These are phyloP conservation scores for Rhododendron williamsianum DNA, from an alignment of 148 eudicot species.

Conservation along the genomic window DNA sequence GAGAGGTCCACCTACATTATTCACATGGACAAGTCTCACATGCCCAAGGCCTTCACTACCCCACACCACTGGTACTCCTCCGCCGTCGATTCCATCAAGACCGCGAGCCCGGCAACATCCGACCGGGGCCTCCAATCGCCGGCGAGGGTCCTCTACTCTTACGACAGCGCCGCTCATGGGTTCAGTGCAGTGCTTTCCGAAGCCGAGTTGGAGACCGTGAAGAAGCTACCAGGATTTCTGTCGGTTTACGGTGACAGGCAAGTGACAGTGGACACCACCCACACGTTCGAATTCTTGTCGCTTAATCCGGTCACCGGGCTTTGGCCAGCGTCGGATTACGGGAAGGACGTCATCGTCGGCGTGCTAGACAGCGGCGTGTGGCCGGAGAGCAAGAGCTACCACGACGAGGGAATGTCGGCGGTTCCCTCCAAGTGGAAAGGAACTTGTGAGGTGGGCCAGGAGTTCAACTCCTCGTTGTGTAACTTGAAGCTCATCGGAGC, in stretches of 20 bases:
- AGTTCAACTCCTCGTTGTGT: constrained; percentile 42
- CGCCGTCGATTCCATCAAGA: constrained; percentile 26
- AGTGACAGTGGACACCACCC: constrained; percentile 49
- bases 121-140: not conserved
- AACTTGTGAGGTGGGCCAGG: constrained; percentile 36
- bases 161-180: constrained; percentile 41
- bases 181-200: constrained; percentile 39
- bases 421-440: constrained; percentile 52
- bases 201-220: constrained; percentile 25
- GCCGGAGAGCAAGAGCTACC: constrained; percentile 61
- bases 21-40: constrained; percentile 39
- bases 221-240: constrained; percentile 34
- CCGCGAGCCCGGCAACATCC: not conserved
- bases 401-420: constrained; percentile 38
- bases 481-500: constrained; percentile 58
- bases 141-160: constrained; percentile 28
- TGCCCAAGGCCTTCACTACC: constrained; percentile 41
- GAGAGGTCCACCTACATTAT: constrained; percentile 30
- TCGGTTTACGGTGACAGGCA: constrained; percentile 28
- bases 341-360: constrained; percentile 45
- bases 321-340: constrained; percentile 52
- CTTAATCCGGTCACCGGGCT: constrained; percentile 35
- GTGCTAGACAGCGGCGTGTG: constrained; percentile 59
- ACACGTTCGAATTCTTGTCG: constrained; percentile 39
- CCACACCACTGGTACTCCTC: constrained; percentile 68